Evolutionary conservation across 225 moss, liverwort and hornwort species (phyloP), one percentile per base, ranked within the genome.

Genomic region (Physcomitrium patens): DNA sequence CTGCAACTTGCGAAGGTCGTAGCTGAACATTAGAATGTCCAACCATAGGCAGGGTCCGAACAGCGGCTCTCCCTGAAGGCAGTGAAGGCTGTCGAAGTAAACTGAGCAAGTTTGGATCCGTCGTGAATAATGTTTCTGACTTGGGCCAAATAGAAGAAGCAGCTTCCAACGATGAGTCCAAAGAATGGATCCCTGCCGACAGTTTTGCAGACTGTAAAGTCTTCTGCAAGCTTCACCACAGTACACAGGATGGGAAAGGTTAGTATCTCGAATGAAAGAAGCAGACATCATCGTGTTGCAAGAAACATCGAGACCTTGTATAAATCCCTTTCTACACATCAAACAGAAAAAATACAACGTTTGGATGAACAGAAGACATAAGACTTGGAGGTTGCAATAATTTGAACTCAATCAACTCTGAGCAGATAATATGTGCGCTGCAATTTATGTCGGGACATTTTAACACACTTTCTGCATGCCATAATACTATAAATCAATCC

Each of bases 71-170:
- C 50, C 86, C 83, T 73, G 92, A 91, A 87, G 96, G 90, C 64
- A 87, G 87, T 70, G 89, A 92, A 56, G 96, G 96, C 73, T 97
- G 94, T 84, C 89, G 83, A 50, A 78, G 78, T 69, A 92, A 77
- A 66, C 75, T 83, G 46, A 84, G 82, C 52, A 89, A 85, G 55
- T 77, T 85, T 61, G 88, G 54, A 75, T 94, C 90, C 61, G 89
- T 79, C 56, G 84, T 81, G 57, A 15, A 73, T 56, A 80, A 75
- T 58, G 78, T 81, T 51, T 80, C 65, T 67, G 90, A 79, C 56
- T 91, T 89, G 22, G 86, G 87, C 94, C 91, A 89, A 59, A 81
- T 78, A 37, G 84, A 82, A 70, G 81, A 86, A 60, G 84, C 85
- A 19, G 81, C 55, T 67, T 82, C 82, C 67, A 81, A 75, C 63